A percentile compares a stretch with the other conserved stretches of the same genome.
Evolutionary conservation across 805 yeast genomes (phyloP).

Genomic region (Barnettozyma siamensis): DNA sequence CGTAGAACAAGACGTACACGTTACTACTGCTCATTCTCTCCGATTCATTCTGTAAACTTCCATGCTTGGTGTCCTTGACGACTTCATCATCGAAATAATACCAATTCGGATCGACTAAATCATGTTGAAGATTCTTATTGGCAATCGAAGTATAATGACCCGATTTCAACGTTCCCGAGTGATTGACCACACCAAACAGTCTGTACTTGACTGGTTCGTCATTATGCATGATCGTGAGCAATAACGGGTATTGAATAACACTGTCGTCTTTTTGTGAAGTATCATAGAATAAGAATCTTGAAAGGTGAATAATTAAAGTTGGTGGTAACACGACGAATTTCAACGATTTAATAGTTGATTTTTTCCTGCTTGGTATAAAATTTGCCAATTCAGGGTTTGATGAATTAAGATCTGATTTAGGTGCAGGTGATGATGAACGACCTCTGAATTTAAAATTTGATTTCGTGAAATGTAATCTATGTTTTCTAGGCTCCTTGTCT

Average conservation of each 20-base stretch:
- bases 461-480: slow-evolving; percentile 18
- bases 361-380: slow-evolving; percentile 1
- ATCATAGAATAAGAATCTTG: slow-evolving; percentile 60
- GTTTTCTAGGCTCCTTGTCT: slow-evolving; percentile 16
- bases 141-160: slow-evolving; percentile 76
- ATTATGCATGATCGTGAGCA: slow-evolving; percentile 41
- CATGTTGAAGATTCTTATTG: slow-evolving; percentile 29
- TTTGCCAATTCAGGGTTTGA: too few species aligned
- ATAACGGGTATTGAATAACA: slow-evolving; percentile 49
- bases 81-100: slow-evolving; percentile 71
- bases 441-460: slow-evolving; percentile 21
- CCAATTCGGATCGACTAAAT: slow-evolving; percentile 47
- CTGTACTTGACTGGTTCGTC: slow-evolving; percentile 39
- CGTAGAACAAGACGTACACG: slow-evolving; percentile 68
- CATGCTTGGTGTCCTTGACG: slow-evolving; percentile 43
- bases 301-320: slow-evolving; percentile 74
- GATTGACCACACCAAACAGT: slow-evolving; percentile 62
- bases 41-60: slow-evolving; percentile 27
- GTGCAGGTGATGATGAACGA: slow-evolving; percentile 24
- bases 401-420: too few species aligned
- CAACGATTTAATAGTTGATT: slow-evolving; percentile 60
- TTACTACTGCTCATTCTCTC: slow-evolving; percentile 45
- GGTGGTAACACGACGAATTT: slow-evolving; percentile 76
- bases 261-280: slow-evolving; percentile 49
- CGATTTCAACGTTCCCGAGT: slow-evolving; percentile 60